phyloP scores from a whole-genome alignment of 75 land plant genomes.

The Cryptomeria japonica region DNA sequence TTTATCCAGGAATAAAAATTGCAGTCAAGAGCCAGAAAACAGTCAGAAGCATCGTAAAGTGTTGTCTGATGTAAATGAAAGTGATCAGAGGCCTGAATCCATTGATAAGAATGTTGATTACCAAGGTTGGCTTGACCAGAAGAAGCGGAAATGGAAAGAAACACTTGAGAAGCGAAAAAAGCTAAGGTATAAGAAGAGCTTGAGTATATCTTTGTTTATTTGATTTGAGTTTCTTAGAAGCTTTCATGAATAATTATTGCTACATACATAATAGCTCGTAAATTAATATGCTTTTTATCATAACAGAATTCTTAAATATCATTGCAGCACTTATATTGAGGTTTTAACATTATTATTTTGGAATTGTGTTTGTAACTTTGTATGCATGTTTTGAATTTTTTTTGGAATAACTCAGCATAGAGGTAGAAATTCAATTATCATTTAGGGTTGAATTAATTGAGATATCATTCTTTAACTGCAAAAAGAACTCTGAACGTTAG shows the following conservation, averaged over 20 bases:
- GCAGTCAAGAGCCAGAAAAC: not conserved
- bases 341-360: not conserved
- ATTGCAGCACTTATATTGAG: not conserved
- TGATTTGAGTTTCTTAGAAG: not conserved
- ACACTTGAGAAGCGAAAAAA: slow-evolving; percentile 67
- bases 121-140: slow-evolving; percentile 83
- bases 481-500: not conserved
- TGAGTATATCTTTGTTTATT: not conserved
- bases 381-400: not conserved
- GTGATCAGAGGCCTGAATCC: slow-evolving; percentile 20
- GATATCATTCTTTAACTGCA: not conserved
- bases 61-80: slow-evolving; percentile 13
- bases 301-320: not conserved
- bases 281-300: not conserved
- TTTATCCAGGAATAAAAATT: slow-evolving; percentile 6
- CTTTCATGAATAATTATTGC: not conserved
- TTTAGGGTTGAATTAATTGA: not conserved
- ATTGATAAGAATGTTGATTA: slow-evolving; percentile 79
- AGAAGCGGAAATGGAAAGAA: slow-evolving; percentile 92
- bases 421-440: not conserved
- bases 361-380: not conserved
- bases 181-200: slow-evolving; percentile 46
- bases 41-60: slow-evolving; percentile 12
- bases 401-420: not conserved
- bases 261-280: not conserved